phyloP scores from a whole-genome alignment of 768 basidiomycete genomes.

The Tylopilus sp. region DNA sequence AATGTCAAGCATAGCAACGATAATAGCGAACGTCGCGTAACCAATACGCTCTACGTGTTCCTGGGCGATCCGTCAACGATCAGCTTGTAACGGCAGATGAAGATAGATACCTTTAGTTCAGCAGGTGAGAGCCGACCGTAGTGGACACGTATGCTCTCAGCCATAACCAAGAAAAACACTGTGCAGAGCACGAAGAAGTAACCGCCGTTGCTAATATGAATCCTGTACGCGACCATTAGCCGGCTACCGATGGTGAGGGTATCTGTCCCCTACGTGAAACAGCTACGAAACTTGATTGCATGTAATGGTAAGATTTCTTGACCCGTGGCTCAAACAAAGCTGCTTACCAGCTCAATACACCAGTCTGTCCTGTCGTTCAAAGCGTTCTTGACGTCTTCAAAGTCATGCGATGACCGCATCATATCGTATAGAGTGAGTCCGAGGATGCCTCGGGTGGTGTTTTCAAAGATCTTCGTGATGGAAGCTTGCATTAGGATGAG shows the following conservation, averaged over 20 bases:
- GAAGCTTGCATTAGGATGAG: constrained; percentile 5
- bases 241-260: not conserved
- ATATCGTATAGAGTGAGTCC: constrained; percentile 15
- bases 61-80: not conserved
- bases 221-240: constrained; percentile 14
- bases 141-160: constrained; percentile 17
- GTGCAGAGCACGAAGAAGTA: constrained; percentile 11
- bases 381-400: constrained; percentile 17
- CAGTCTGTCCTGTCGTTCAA: constrained; percentile 17
- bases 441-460: not conserved
- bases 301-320: not conserved
- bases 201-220: constrained; percentile 10
- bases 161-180: constrained; percentile 15
- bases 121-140: constrained; percentile 23
- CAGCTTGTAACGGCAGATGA: not conserved
- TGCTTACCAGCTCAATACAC: constrained; percentile 22
- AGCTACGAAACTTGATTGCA: constrained; percentile 11
- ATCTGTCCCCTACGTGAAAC: constrained; percentile 10
- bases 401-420: constrained; percentile 17
- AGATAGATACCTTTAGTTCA: constrained; percentile 21
- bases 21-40: constrained; percentile 11
- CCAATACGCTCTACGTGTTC: constrained; percentile 14
- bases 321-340: too few species aligned
- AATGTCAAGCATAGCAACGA: constrained; percentile 19
- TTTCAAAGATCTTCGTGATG: not conserved